phyloP scores from a whole-genome alignment of 768 basidiomycete species.

The Amanita molliuscula region DNA sequence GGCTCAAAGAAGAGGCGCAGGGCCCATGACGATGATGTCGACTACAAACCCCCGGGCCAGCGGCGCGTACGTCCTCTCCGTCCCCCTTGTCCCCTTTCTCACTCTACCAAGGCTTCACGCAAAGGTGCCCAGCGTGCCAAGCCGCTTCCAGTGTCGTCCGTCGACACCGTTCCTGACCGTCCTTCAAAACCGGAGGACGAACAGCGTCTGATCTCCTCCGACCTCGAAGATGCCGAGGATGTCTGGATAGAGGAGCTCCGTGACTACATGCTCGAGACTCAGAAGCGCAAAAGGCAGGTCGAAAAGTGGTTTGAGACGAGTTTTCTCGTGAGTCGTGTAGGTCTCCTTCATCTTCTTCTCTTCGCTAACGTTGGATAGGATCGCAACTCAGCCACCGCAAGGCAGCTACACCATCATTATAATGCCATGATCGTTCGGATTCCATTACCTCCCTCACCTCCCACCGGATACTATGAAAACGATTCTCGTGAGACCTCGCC shows the following conservation, averaged over 20 bases:
- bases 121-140: constrained; percentile 30
- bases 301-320: constrained; percentile 66
- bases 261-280: constrained; percentile 62
- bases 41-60: constrained; percentile 35
- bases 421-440: constrained; percentile 37
- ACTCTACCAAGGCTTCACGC: constrained; percentile 25
- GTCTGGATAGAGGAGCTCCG: constrained; percentile 64
- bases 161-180: constrained; percentile 14
- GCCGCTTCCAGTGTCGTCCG: constrained; percentile 7
- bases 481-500: constrained; percentile 2
- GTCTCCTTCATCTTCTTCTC: not conserved
- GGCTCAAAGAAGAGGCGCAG: constrained; percentile 35
- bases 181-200: constrained; percentile 26
- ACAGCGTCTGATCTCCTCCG: constrained; percentile 51
- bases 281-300: constrained; percentile 63
- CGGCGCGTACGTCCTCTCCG: constrained; percentile 42
- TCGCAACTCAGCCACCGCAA: constrained; percentile 55
- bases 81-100: not conserved
- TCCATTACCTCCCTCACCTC: constrained; percentile 24
- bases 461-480: constrained; percentile 18
- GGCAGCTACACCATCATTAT: constrained; percentile 49
- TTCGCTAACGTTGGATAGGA: constrained; percentile 33
- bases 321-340: constrained; percentile 40
- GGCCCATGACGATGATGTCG: constrained; percentile 38
- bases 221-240: constrained; percentile 74